These are phyloP conservation scores for Citrullus mucosospermus DNA, from an alignment of 306 rosid species.

Conservation along the genomic window DNA sequence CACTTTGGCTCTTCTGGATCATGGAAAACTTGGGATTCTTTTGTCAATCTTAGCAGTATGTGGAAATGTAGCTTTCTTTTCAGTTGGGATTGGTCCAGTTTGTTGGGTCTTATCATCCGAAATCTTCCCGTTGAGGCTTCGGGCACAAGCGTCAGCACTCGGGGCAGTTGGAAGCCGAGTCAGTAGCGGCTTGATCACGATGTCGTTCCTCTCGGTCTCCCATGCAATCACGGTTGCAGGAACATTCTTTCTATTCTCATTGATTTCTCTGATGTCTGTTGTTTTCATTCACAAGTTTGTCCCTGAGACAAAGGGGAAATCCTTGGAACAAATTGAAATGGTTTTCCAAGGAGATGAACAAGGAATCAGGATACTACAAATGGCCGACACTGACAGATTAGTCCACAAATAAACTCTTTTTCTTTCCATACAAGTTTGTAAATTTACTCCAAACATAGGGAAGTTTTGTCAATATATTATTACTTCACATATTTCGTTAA, in stretches of 20 bases:
- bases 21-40: slow-evolving; percentile 35
- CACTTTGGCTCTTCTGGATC: slow-evolving; percentile 31
- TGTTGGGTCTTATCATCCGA: slow-evolving; percentile 91
- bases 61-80: slow-evolving; percentile 91
- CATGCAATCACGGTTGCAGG: slow-evolving; percentile 43
- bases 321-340: slow-evolving; percentile 77
- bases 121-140: slow-evolving; percentile 73
- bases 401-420: slow-evolving; percentile 27
- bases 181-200: slow-evolving; percentile 76
- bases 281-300: slow-evolving; percentile 41
- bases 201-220: slow-evolving; percentile 74
- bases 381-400: slow-evolving; percentile 67
- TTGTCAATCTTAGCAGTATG: slow-evolving; percentile 55
- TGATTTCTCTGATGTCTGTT: slow-evolving; percentile 46
- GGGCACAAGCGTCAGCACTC: slow-evolving; percentile 82
- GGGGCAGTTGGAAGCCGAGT: slow-evolving; percentile 83
- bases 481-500: not conserved
- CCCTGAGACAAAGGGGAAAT: slow-evolving; percentile 90
- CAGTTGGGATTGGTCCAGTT: slow-evolving; percentile 84
- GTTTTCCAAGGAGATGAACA: slow-evolving; percentile 44
- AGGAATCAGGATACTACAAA: slow-evolving; percentile 38
- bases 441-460: not conserved
- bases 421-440: no score
- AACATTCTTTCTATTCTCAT: slow-evolving; percentile 61
- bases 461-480: not conserved